A percentile compares a stretch with the other conserved stretches of the same genome.
Conservation (phyloP, 2,329 filamentous ascomycete genomes). For the Verticillium alfalfae region DNA sequence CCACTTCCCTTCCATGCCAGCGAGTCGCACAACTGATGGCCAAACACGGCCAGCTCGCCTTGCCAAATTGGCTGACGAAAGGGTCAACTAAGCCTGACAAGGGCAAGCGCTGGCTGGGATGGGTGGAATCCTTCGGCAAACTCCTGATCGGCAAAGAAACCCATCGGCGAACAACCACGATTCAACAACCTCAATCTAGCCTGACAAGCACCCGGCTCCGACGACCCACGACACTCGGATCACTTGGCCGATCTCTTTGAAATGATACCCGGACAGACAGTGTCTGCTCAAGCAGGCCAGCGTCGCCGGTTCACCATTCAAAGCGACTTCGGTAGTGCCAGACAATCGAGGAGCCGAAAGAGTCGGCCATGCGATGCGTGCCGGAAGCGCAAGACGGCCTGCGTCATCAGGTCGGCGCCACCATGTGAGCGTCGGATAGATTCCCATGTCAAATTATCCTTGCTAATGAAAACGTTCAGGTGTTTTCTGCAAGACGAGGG, state of each 20-base stretch:
- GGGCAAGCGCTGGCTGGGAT: too few relatives aligned
- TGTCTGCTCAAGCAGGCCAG: background rate
- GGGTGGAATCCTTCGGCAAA: too few relatives aligned
- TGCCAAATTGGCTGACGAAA: too few relatives aligned
- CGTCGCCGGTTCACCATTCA: slow-evolving; percentile 33
- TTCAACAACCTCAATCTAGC: too few relatives aligned
- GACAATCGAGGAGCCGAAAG: slow-evolving; percentile 36
- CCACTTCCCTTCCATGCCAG: too few relatives aligned
- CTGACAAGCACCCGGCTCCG: too few relatives aligned
- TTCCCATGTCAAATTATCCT: background rate
- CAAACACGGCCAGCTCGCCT: too few relatives aligned
- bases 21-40: too few relatives aligned
- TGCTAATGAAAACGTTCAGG: slow-evolving; percentile 12
- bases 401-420: slow-evolving; percentile 35
- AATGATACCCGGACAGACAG: background rate
- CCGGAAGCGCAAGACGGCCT: slow-evolving; percentile 38
- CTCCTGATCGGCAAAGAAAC: too few relatives aligned
- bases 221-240: too few relatives aligned
- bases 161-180: too few relatives aligned
- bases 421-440: slow-evolving; percentile 29
- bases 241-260: background rate
- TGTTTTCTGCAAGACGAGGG: slow-evolving; percentile 26
- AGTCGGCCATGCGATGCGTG: slow-evolving; percentile 40
- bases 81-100: too few relatives aligned
- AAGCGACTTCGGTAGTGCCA: slow-evolving; percentile 32